Percentiles rank a stretch among this genome's conserved stretches.
phyloP scores from a whole-genome alignment of 2,329 filamentous ascomycete species.

The Trichoderma gracile region DNA sequence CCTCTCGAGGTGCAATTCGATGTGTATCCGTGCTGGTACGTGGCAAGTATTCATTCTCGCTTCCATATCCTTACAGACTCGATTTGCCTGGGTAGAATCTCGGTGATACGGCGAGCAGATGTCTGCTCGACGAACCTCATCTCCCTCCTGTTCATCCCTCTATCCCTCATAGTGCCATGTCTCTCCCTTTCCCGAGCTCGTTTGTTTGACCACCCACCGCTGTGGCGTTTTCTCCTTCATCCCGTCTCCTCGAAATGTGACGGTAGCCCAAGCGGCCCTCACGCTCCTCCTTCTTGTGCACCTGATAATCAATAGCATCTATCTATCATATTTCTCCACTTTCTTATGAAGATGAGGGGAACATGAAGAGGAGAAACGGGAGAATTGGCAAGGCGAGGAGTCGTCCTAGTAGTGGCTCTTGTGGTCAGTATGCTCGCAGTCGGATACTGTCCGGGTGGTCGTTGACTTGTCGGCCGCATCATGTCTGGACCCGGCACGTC shows the following conservation, averaged over 20 bases:
- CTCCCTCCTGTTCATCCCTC: conserved; percentile 18
- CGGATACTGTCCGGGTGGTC: conserved; percentile 3
- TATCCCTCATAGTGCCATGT: conserved; percentile 8
- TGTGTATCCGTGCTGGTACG: not conserved
- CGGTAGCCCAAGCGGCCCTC: conserved; percentile 8
- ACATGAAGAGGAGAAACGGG: conserved; percentile 13
- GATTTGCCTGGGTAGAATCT: not conserved
- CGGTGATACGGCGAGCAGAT: not conserved
- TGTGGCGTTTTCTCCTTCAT: not conserved
- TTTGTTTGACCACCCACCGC: not conserved
- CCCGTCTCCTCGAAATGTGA: conserved; percentile 27
- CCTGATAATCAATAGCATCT: not conserved
- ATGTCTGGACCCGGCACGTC: not conserved
- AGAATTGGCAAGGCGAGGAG: not conserved
- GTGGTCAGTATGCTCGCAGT: not conserved
- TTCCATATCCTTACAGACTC: not conserved
- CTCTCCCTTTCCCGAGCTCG: not conserved
- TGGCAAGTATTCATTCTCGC: not conserved
- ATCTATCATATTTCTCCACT: conserved; percentile 21
- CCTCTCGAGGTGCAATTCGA: not conserved
- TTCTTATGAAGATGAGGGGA: conserved; percentile 13
- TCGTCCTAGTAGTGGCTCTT: conserved; percentile 5
- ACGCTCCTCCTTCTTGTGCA: conserved; percentile 6
- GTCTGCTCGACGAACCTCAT: not conserved
- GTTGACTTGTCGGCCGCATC: not conserved